Percentiles rank a stretch among this genome's conserved stretches.
phyloP scores from a whole-genome alignment of 1,284 basidiomycete genomes.

The Apiotrichum porosum region DNA sequence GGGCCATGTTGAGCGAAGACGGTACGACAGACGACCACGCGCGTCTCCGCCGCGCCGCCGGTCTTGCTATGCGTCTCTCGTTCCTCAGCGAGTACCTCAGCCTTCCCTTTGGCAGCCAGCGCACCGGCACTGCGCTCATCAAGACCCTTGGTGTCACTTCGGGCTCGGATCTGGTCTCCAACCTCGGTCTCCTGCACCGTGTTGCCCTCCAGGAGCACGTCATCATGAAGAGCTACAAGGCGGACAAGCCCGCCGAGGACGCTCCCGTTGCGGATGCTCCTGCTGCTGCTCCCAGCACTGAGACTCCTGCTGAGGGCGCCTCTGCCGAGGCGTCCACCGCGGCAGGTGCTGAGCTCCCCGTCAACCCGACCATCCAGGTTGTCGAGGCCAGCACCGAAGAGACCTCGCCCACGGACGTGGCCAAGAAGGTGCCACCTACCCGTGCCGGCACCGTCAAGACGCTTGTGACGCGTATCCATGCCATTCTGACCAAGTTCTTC shows the following conservation, averaged over 20 bases:
- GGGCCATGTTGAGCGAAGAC: constrained; percentile 11
- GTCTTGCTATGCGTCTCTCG: constrained; percentile 52
- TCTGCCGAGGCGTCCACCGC: background rate
- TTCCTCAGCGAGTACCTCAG: constrained; percentile 75
- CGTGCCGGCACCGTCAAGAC: constrained; percentile 54
- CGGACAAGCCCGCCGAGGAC: background rate
- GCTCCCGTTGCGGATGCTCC: background rate
- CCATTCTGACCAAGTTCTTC: constrained; percentile 75
- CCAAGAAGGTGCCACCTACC: constrained; percentile 10
- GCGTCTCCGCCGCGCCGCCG: constrained; percentile 32
- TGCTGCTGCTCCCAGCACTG: background rate
- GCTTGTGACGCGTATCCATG: constrained; percentile 72
- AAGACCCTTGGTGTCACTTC: constrained; percentile 65
- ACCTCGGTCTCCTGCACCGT: constrained; percentile 80
- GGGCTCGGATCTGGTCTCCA: constrained; percentile 62
- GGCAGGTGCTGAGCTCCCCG: background rate
- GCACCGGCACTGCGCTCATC: constrained; percentile 69
- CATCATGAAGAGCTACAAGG: constrained; percentile 59
- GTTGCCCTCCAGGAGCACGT: constrained; percentile 54
- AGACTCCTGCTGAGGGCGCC: background rate
- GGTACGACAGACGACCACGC: constrained; percentile 8
- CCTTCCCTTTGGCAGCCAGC: constrained; percentile 29
- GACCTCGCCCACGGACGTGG: background rate
- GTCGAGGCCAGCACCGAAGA: constrained; percentile 1
- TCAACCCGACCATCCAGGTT: constrained; percentile 1